Percentiles rank a stretch among this genome's conserved stretches.
These are phyloP conservation scores for Serendipita indica DNA, from an alignment of 768 basidiomycete species.

Conservation along the genomic window DNA sequence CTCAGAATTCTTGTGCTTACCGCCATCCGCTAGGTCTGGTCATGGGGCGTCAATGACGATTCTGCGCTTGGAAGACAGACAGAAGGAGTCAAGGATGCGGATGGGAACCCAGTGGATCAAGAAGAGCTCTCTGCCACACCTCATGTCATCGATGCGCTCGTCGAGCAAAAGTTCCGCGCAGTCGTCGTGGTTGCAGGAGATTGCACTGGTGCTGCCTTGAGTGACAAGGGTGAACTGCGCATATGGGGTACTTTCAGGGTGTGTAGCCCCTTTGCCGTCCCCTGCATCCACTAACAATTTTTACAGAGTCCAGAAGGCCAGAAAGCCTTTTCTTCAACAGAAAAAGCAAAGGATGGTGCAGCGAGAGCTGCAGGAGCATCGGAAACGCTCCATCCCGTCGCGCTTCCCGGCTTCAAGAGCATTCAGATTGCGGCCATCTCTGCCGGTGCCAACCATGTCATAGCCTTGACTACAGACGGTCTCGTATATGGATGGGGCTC, in stretches of 20 bases:
- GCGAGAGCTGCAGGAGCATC: background rate
- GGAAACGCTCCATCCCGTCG: conserved; percentile 16
- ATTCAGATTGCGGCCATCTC: conserved; percentile 51
- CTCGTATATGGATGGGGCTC: conserved; percentile 82
- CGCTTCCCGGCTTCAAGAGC: conserved; percentile 22
- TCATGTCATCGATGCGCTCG: conserved; percentile 48
- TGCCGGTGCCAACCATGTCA: conserved; percentile 76
- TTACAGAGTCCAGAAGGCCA: conserved; percentile 20
- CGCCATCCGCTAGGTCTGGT: conserved; percentile 44
- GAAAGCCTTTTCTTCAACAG: conserved; percentile 9
- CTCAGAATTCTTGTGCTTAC: conserved; percentile 2
- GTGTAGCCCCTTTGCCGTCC: conserved; percentile 24
- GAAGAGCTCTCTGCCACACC: conserved; percentile 40
- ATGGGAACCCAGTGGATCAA: conserved; percentile 41
- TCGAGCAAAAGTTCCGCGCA: conserved; percentile 70
- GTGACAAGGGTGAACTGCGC: conserved; percentile 60
- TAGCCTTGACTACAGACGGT: conserved; percentile 79
- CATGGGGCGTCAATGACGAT: conserved; percentile 77
- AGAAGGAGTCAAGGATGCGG: conserved; percentile 40
- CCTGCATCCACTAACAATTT: conserved; percentile 12
- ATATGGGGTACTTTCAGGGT: conserved; percentile 90
- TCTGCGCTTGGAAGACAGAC: conserved; percentile 76
- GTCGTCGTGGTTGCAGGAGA: conserved; percentile 76
- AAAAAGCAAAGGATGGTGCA: conserved; percentile 1
- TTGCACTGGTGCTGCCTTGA: conserved; percentile 74